Evolutionary conservation across 116 monocot genomes (phyloP), one percentile per base, ranked within the genome.

Genomic region (Phalaenopsis hybrid): DNA sequence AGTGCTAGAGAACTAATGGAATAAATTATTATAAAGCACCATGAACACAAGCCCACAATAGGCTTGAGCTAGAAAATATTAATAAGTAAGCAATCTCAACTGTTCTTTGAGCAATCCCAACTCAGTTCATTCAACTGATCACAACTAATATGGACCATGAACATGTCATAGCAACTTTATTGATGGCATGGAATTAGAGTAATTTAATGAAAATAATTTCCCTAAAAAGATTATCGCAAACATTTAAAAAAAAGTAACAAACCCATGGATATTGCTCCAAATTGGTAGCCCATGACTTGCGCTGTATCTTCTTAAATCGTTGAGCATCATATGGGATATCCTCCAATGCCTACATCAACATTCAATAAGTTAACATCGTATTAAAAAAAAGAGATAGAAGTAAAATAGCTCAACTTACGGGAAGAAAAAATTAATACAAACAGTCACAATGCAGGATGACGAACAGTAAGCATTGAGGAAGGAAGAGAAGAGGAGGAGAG

Each of bases 181-280:
- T 45, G 21, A 18, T 48, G 18, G n/a, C n/a, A 3, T 8, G 17
- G 6, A 6, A 75, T 17, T 75, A 75, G 10, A 75, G 16, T 45
- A 46, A 9, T 15, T 45, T 75, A 45, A 75, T 41, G 4, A 75
- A 75, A 8, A n/a, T 2, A 44, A 21, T 46, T 44, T 75, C 5
- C 20, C 6, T 75, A 37, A 45, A 75, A 75, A 15, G 21, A 75
- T 45, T n/a, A n/a, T 45, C 23, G 48, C 44, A 80, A 80, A 69
- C 21, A 67, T 69, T 37, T 23, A 80, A 48, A 57, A 78, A 20
- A 51, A 50, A 67, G 79, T 55, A 81, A 87, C 93, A 84, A 88
- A 97, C 96, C 94, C 92, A 76, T 67, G 91, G 92, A 79, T 91
- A 90, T 58, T 90, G 87, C 82, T 90, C 91, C 58, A 81, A 43